A percentile compares a stretch with the other conserved stretches of the same genome.
Conservation (phyloP, 2,329 filamentous ascomycete genomes). For the Epichloe elymi region DNA sequence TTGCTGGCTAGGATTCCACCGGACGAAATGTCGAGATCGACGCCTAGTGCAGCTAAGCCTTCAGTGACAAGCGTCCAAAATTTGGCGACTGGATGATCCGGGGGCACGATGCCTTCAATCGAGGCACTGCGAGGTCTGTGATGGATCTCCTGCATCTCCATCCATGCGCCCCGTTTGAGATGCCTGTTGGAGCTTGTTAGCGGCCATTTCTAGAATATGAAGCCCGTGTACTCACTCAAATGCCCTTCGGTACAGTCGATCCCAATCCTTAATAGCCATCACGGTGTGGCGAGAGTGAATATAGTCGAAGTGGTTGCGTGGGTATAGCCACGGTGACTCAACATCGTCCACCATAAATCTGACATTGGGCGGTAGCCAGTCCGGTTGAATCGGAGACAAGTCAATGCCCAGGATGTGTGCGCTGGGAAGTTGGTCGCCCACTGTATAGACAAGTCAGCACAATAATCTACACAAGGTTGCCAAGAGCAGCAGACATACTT, state of each 20-base stretch:
- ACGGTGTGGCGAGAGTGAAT: constrained; percentile 46
- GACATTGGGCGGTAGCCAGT: constrained; percentile 41
- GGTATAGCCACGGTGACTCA: constrained; percentile 42
- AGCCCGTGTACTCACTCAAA: constrained; percentile 26
- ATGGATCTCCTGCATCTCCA: constrained; percentile 42
- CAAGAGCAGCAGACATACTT: constrained; percentile 18
- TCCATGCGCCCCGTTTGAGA: constrained; percentile 40
- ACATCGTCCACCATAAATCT: constrained; percentile 44
- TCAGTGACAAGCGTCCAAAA: constrained; percentile 34
- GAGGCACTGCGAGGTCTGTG: constrained; percentile 33
- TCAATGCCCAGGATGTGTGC: constrained; percentile 32
- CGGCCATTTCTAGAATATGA: neutral
- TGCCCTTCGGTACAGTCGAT: constrained; percentile 30
- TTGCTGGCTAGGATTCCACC: constrained; percentile 27
- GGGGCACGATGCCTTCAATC: constrained; percentile 22
- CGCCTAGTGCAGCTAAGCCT: constrained; percentile 29
- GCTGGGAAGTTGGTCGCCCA: constrained; percentile 33
- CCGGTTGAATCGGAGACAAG: constrained; percentile 35
- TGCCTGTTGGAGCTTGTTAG: constrained; percentile 21
- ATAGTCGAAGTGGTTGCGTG: constrained; percentile 43
- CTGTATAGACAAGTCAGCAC: constrained; percentile 11
- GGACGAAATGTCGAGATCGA: constrained; percentile 32
- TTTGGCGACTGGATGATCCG: constrained; percentile 27
- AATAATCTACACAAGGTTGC: neutral
- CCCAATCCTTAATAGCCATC: constrained; percentile 44